phyloP scores from a whole-genome alignment of 129 eudicot species.

The Flaveria brownii region DNA sequence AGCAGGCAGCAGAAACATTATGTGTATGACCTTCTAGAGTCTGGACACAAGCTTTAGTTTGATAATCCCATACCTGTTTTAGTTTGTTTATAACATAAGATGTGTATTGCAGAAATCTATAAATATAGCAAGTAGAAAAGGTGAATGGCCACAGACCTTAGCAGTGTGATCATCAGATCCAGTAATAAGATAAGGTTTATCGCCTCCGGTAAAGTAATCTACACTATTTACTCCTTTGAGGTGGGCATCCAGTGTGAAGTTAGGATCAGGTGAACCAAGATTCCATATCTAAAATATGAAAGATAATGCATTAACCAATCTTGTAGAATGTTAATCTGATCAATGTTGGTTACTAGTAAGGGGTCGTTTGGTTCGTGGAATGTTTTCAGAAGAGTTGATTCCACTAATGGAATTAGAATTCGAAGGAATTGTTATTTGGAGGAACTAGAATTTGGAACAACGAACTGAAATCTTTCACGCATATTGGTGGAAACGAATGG shows the following conservation, averaged over 20 bases:
- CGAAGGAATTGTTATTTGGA: too few species aligned
- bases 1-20: conserved; percentile 68
- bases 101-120: neutral
- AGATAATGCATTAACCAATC: conserved; percentile 6
- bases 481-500: too few species aligned
- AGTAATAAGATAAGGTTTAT: conserved; percentile 59
- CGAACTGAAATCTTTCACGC: too few species aligned
- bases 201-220: conserved; percentile 61
- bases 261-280: conserved; percentile 66
- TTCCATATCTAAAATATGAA: conserved; percentile 58
- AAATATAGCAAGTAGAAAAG: conserved; percentile 14
- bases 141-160: conserved; percentile 44
- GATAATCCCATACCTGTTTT: conserved; percentile 70
- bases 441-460: too few species aligned
- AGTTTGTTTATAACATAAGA: neutral
- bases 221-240: conserved; percentile 49
- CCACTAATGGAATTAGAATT: too few species aligned
- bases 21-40: conserved; percentile 77
- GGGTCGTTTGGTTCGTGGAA: too few species aligned
- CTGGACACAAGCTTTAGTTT: conserved; percentile 62
- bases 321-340: conserved; percentile 5
- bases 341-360: neutral
- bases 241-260: conserved; percentile 44
- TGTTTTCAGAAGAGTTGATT: too few species aligned
- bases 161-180: conserved; percentile 89